phyloP scores from a whole-genome alignment of 768 basidiomycete genomes.

The Candolleomyces eurysporus region DNA sequence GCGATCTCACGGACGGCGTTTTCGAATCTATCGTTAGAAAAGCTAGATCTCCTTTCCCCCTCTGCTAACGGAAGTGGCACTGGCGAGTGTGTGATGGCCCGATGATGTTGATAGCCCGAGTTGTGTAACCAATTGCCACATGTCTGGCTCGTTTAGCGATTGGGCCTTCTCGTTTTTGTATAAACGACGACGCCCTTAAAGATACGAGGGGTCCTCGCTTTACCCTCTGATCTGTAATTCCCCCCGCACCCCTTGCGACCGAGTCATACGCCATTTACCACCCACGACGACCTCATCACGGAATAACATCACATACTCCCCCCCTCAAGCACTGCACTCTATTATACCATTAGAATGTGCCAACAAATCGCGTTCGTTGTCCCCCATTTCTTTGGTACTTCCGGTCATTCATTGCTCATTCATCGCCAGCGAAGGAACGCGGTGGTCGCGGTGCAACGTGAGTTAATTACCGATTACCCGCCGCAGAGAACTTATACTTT shows the following conservation, averaged over 20 bases:
- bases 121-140: conserved; percentile 1
- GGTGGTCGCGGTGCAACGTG: conserved; percentile 72
- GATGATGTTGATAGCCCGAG: neutral
- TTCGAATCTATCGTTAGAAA: neutral
- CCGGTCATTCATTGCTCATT: conserved; percentile 12
- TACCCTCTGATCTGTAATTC: conserved; percentile 15
- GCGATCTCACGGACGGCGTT: too few relatives aligned
- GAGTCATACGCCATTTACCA: neutral
- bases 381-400: neutral
- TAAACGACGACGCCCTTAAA: conserved; percentile 20
- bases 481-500: conserved; percentile 8
- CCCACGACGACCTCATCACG: neutral
- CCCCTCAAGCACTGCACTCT: conserved; percentile 1
- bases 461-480: conserved; percentile 10
- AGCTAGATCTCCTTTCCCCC: too few relatives aligned
- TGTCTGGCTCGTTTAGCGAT: conserved; percentile 6
- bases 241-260: conserved; percentile 5
- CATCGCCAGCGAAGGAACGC: conserved; percentile 67
- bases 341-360: conserved; percentile 51
- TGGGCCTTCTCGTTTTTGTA: conserved; percentile 19
- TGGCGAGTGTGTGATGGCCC: neutral
- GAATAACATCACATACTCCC: neutral
- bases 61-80: neutral
- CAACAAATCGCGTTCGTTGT: conserved; percentile 69
- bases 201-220: conserved; percentile 14